A percentile compares a stretch with the other conserved stretches of the same genome.
Conservation (phyloP, 2,329 filamentous ascomycete species). For the Phaeosphaeria sp. region DNA sequence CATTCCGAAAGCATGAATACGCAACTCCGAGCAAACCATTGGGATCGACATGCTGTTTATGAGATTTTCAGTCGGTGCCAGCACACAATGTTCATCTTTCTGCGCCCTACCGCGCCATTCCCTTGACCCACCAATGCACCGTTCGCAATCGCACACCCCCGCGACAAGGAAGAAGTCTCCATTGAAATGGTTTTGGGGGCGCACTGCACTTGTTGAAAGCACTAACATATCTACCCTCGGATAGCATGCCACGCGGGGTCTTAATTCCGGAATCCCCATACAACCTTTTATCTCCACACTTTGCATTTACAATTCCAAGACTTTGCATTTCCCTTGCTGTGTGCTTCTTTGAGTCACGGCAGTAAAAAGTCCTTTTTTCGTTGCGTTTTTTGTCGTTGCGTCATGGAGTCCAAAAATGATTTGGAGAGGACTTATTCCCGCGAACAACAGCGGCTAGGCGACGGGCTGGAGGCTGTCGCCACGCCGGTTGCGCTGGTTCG, state of each 20-base stretch:
- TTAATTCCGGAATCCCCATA: neutral
- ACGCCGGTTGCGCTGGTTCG: constrained; percentile 37
- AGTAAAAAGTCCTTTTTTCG: neutral
- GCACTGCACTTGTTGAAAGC: too few species aligned
- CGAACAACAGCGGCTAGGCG: constrained; percentile 37
- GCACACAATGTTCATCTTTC: too few species aligned
- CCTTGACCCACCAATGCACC: too few species aligned
- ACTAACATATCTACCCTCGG: neutral
- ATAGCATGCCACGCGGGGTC: neutral
- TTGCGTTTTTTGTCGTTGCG: neutral
- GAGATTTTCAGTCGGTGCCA: neutral
- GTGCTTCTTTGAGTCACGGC: too few species aligned
- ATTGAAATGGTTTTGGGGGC: neutral
- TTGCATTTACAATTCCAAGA: neutral
- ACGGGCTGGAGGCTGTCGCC: constrained; percentile 28
- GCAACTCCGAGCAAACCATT: neutral
- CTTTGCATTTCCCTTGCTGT: neutral
- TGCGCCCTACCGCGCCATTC: neutral
- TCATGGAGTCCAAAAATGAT: constrained; percentile 30
- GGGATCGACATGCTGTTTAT: too few species aligned
- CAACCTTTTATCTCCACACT: neutral
- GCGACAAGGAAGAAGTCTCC: neutral
- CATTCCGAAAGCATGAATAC: neutral
- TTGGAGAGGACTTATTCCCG: constrained; percentile 45
- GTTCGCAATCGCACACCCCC: neutral